phyloP scores from a whole-genome alignment of 2,329 filamentous ascomycete species.

The Basipetospora sp. region DNA sequence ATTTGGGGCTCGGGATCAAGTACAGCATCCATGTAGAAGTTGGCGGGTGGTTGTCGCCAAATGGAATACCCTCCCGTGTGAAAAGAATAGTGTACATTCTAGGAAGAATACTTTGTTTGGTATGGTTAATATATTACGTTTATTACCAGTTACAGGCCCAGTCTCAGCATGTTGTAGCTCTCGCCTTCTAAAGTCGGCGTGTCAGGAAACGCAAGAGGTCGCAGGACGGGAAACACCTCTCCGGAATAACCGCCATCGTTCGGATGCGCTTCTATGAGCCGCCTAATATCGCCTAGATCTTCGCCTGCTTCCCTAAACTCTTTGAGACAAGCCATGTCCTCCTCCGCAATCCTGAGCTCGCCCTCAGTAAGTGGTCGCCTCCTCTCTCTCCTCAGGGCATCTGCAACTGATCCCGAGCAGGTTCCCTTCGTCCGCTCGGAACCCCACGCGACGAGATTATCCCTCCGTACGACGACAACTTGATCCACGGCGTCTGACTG shows the following conservation, averaged over 20 bases:
- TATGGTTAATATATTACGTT: too few relatives aligned
- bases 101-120: too few relatives aligned
- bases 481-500: conserved; percentile 15
- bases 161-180: not conserved
- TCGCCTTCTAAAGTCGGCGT: not conserved
- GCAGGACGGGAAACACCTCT: not conserved
- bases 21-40: too few relatives aligned
- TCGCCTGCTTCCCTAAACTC: conserved; percentile 10
- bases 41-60: too few relatives aligned
- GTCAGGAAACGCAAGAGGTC: not conserved
- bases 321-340: conserved; percentile 14
- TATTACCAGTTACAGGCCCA: not conserved
- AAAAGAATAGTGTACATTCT: too few relatives aligned
- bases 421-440: conserved; percentile 7
- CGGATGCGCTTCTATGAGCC: not conserved
- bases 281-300: conserved; percentile 13
- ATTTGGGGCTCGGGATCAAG: too few relatives aligned
- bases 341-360: conserved; percentile 14
- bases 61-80: too few relatives aligned
- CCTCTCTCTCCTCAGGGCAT: conserved; percentile 15
- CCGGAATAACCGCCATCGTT: not conserved
- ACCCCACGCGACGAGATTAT: conserved; percentile 20
- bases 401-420: conserved; percentile 9
- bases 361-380: conserved; percentile 14
- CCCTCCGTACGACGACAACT: conserved; percentile 25